Evolutionary conservation across 208 protist genomes (phyloP).

Genomic region (Leishmania tropica): DNA sequence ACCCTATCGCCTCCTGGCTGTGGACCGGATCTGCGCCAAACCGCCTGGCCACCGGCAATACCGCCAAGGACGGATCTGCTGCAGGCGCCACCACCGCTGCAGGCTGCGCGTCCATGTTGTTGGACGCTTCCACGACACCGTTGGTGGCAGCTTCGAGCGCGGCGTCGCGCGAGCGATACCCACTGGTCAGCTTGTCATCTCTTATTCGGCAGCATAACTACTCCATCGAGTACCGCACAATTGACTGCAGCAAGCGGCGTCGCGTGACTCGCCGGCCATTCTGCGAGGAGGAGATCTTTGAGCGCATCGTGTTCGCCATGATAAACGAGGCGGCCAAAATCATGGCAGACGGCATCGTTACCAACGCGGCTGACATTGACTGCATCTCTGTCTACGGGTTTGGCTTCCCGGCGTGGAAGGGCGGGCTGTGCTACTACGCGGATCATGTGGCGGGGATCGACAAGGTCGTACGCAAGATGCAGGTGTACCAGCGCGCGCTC

Average conservation of each 20-base stretch:
- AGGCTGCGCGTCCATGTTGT: background rate
- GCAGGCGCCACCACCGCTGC: background rate
- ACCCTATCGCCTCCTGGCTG: constrained; percentile 30
- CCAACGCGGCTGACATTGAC: constrained; percentile 83
- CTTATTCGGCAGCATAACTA: constrained; percentile 52
- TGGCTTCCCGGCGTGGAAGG: constrained; percentile 84
- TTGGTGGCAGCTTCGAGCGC: background rate
- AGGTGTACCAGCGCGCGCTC: constrained; percentile 60
- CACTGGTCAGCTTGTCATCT: constrained; percentile 31
- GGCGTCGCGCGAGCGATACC: constrained; percentile 16
- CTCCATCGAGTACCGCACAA: constrained; percentile 51
- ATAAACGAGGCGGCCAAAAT: constrained; percentile 92
- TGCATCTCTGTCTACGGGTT: constrained; percentile 80
- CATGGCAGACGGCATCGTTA: constrained; percentile 75
- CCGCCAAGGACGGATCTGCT: background rate
- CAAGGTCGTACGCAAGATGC: constrained; percentile 65
- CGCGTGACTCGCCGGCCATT: constrained; percentile 65
- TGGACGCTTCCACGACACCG: background rate
- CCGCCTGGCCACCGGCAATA: background rate
- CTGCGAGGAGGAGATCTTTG: constrained; percentile 82
- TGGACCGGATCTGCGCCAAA: constrained; percentile 4
- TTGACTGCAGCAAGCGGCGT: constrained; percentile 55
- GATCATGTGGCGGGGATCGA: constrained; percentile 60
- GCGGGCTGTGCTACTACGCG: constrained; percentile 79
- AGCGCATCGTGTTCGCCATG: constrained; percentile 85